Percentiles rank a stretch among this genome's conserved stretches.
Evolutionary conservation across 352 stramenopile genomes (phyloP).

Genomic region (Phytophthora cryptogea): DNA sequence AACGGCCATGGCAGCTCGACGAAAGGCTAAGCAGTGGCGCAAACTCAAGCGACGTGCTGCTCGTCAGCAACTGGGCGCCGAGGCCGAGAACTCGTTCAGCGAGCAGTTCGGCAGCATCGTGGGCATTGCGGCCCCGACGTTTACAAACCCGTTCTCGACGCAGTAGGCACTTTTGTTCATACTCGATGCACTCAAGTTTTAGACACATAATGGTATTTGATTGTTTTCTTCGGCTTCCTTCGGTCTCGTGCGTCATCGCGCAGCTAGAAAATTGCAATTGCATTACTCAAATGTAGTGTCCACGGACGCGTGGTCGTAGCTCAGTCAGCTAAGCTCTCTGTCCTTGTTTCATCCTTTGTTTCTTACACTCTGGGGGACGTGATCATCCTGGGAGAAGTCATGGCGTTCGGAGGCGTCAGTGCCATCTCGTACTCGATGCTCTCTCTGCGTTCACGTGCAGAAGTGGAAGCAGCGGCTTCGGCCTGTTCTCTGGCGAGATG

Average conservation of each 20-base stretch:
- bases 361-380: constrained; percentile 35
- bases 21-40: constrained; percentile 75
- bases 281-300: constrained; percentile 35
- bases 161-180: constrained; percentile 27
- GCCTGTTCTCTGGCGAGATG: constrained; percentile 4
- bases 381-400: constrained; percentile 14
- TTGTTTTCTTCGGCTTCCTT: constrained; percentile 35
- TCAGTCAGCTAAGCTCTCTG: constrained; percentile 20
- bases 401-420: constrained; percentile 27
- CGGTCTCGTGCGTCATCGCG: constrained; percentile 15
- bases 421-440: constrained; percentile 44
- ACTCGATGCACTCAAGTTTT: constrained; percentile 5
- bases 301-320: constrained; percentile 22
- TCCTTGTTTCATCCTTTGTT: neutral
- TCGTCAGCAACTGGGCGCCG: constrained; percentile 57
- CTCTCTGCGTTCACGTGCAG: constrained; percentile 18
- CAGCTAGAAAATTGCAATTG: constrained; percentile 30
- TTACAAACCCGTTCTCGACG: constrained; percentile 19
- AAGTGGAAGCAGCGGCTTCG: neutral
- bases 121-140: constrained; percentile 35
- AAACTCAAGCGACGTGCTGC: constrained; percentile 78
- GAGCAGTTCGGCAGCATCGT: constrained; percentile 58
- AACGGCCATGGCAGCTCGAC: constrained; percentile 54
- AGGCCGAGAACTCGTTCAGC: constrained; percentile 61
- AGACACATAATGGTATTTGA: constrained; percentile 38